Conservation (phyloP, 306 rosid species). For the Ormosia semicastrata region DNA sequence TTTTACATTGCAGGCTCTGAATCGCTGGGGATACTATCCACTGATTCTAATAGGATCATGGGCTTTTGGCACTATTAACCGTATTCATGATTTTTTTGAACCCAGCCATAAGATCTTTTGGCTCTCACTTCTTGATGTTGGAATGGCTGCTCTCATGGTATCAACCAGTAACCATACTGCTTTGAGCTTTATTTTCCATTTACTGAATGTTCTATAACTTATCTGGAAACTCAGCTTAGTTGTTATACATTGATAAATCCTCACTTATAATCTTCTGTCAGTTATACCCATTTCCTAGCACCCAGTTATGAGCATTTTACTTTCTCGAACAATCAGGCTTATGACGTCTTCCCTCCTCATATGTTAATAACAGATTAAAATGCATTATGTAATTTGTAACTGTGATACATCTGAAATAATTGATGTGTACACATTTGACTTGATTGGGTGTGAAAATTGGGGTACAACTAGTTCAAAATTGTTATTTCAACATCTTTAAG, state of each 20-base stretch:
- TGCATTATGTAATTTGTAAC: not conserved
- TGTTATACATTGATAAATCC: not conserved
- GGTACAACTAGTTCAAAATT: not conserved
- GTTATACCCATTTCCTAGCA: not conserved
- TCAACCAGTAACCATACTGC: conserved; percentile 20
- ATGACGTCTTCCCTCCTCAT: not conserved
- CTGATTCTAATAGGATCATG: conserved; percentile 93
- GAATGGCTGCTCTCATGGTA: conserved; percentile 94
- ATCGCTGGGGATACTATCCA: conserved; percentile 97
- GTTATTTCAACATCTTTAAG: not conserved
- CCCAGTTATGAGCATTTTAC: not conserved
- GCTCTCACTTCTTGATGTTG: conserved; percentile 94
- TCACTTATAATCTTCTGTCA: conserved; percentile 4
- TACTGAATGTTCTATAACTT: conserved; percentile 12
- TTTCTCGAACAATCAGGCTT: not conserved
- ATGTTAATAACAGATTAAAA: conserved; percentile 10
- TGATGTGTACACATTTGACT: not conserved
- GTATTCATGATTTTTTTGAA: conserved; percentile 87
- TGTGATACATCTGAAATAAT: not conserved
- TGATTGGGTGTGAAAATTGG: not conserved
- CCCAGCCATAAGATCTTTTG: conserved; percentile 88
- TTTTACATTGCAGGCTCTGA: conserved; percentile 66
- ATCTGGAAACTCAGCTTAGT: not conserved
- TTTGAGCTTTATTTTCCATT: conserved; percentile 20
- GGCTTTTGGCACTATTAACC: conserved; percentile 93